A percentile compares a stretch with the other conserved stretches of the same genome.
phyloP scores from a whole-genome alignment of 768 basidiomycete genomes.

The Chalciporus piperatus region DNA sequence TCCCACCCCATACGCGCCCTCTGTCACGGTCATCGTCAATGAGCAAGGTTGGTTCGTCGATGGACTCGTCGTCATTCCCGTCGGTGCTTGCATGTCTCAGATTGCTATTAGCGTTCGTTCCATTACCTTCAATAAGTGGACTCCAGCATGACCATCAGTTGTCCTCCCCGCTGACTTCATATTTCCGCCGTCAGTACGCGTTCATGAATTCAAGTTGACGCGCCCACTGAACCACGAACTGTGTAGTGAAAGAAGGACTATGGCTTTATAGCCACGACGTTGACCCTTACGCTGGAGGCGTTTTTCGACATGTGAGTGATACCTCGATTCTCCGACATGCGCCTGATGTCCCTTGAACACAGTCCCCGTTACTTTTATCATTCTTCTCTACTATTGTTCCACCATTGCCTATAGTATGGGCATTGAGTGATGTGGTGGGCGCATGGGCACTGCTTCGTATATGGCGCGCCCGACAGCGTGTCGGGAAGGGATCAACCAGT shows the following conservation, averaged over 20 bases:
- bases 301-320: conserved; percentile 76
- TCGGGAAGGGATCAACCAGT: conserved; percentile 35
- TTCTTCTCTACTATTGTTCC: conserved; percentile 73
- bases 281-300: conserved; percentile 84
- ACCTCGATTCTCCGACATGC: neutral
- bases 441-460: conserved; percentile 68
- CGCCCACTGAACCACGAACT: conserved; percentile 8
- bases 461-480: conserved; percentile 61
- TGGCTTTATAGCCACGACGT: conserved; percentile 75
- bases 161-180: conserved; percentile 78
- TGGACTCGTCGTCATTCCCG: conserved; percentile 27
- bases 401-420: conserved; percentile 63
- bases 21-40: neutral
- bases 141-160: conserved; percentile 74
- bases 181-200: conserved; percentile 61
- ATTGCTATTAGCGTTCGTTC: conserved; percentile 50
- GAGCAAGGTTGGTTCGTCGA: neutral
- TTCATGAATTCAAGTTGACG: neutral
- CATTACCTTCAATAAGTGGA: conserved; percentile 38
- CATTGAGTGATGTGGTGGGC: conserved; percentile 59
- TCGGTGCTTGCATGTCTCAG: conserved; percentile 45
- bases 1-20: neutral
- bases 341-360: conserved; percentile 1
- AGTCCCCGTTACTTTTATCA: conserved; percentile 83
- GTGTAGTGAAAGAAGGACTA: conserved; percentile 83